Conservation (phyloP, 805 yeast genomes). For the Myxozyma sirexii region DNA sequence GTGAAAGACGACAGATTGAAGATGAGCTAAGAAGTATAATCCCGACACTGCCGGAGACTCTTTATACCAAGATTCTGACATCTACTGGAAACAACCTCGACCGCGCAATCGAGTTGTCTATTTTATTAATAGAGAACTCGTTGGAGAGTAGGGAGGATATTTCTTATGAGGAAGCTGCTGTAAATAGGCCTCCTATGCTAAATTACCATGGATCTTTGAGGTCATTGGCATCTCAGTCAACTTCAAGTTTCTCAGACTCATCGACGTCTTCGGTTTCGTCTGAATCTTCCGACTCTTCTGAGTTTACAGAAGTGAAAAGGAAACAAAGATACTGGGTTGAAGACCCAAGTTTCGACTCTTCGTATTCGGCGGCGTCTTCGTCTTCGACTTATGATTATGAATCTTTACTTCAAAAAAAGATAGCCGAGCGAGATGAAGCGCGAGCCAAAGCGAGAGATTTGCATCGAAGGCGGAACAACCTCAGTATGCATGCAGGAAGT, state of each 20-base stretch:
- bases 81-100: constrained; percentile 7
- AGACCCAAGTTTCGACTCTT: not conserved
- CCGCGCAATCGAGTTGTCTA: constrained; percentile 11
- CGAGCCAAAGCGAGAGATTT: constrained; percentile 10
- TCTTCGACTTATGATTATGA: too few species aligned
- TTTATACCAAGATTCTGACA: not conserved
- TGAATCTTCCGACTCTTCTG: not conserved
- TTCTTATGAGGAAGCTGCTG: not conserved
- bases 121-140: constrained; percentile 6
- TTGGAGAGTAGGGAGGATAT: not conserved
- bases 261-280: not conserved
- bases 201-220: too few species aligned
- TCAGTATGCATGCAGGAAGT: constrained; percentile 9
- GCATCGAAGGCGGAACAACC: constrained; percentile 6
- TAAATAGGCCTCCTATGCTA: not conserved
- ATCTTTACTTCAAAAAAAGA: not conserved
- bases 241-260: too few species aligned
- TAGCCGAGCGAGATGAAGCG: constrained; percentile 8
- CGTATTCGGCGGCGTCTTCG: too few species aligned
- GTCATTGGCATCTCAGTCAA: too few species aligned
- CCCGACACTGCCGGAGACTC: constrained; percentile 5
- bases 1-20: not conserved
- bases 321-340: not conserved
- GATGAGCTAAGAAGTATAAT: not conserved
- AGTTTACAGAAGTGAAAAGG: not conserved